Percentiles rank a stretch among this genome's conserved stretches.
Evolutionary conservation across 331 rosid genomes (phyloP).

Genomic region (Phaseolus coccineus): DNA sequence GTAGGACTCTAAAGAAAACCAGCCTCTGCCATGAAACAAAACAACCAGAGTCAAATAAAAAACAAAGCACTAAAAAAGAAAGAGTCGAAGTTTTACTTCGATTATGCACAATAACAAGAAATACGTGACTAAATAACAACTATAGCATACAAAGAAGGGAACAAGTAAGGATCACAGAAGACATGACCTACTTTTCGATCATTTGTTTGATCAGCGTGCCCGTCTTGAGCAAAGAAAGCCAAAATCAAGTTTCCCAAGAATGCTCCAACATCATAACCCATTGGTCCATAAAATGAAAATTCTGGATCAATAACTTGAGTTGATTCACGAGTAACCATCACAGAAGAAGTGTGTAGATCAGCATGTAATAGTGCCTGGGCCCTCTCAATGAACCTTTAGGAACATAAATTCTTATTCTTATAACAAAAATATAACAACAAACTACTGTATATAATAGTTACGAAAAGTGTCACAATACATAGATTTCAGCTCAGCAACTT

Average conservation of each 20-base stretch:
- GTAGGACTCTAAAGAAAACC: neutral
- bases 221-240: constrained; percentile 88
- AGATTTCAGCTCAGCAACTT: constrained; percentile 71
- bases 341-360: constrained; percentile 84
- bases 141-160: constrained; percentile 1
- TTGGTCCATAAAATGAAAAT: constrained; percentile 87
- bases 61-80: neutral
- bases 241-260: constrained; percentile 78
- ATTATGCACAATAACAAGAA: constrained; percentile 22
- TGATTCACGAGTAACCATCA: constrained; percentile 78
- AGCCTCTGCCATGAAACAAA: neutral
- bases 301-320: constrained; percentile 89
- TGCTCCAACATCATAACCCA: constrained; percentile 82
- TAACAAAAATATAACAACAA: too few species aligned
- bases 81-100: neutral
- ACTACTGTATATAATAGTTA: too few species aligned
- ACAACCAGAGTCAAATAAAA: constrained; percentile 2
- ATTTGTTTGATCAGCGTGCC: constrained; percentile 58
- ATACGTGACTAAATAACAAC: constrained; percentile 13
- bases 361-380: constrained; percentile 81
- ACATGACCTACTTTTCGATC: constrained; percentile 60
- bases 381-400: constrained; percentile 69
- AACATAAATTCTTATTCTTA: neutral
- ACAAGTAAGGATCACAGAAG: too few species aligned
- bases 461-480: constrained; percentile 37